phyloP scores from a whole-genome alignment of 148 eudicot species.

The Polygonum aviculare region DNA sequence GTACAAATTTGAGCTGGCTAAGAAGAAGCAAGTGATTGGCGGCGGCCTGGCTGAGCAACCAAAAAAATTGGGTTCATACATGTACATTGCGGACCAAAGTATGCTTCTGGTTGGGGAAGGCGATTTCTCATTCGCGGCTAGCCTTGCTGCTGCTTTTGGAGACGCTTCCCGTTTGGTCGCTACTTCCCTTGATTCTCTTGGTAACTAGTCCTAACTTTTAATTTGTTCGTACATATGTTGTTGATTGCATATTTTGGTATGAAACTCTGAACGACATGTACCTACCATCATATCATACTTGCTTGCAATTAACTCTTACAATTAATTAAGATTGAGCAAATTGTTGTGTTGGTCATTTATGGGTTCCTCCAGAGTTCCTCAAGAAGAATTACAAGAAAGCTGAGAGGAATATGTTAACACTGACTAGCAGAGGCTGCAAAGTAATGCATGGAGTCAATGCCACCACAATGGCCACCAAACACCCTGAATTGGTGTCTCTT shows the following conservation, averaged over 20 bases:
- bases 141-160: conserved; percentile 9
- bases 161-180: conserved; percentile 6
- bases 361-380: background rate
- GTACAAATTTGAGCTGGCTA: conserved; percentile 16
- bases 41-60: too few species aligned
- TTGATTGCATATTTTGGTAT: too few species aligned
- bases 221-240: too few species aligned
- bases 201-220: background rate
- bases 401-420: background rate
- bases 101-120: background rate
- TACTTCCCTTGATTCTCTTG: conserved; percentile 8
- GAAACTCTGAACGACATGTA: too few species aligned
- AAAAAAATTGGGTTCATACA: too few species aligned
- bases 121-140: conserved; percentile 16
- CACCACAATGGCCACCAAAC: background rate
- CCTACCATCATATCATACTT: too few species aligned
- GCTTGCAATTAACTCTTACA: too few species aligned
- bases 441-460: background rate
- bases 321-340: too few species aligned
- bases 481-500: background rate
- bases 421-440: background rate
- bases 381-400: background rate
- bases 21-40: too few species aligned
- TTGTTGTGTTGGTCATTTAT: background rate
- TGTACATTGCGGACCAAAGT: too few species aligned